phyloP scores from a whole-genome alignment of 2,329 filamentous ascomycete species.

The Penicillium sp. region DNA sequence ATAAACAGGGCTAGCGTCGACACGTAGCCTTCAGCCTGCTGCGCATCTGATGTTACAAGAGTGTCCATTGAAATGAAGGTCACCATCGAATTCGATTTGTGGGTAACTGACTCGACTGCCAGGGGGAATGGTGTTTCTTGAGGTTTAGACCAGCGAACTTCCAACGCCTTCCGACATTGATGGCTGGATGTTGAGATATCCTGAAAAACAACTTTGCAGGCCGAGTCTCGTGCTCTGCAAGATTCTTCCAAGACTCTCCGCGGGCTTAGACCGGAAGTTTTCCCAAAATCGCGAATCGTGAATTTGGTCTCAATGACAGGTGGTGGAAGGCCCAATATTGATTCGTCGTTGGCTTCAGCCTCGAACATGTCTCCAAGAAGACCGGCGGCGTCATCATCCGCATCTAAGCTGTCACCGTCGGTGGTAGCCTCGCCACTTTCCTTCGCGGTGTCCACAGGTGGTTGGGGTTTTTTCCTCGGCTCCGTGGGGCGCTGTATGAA shows the following conservation, averaged over 20 bases:
- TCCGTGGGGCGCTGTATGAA: conserved; percentile 25
- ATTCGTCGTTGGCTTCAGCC: conserved; percentile 35
- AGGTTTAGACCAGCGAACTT: conserved; percentile 71
- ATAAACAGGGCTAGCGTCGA: conserved; percentile 77
- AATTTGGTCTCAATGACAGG: conserved; percentile 34
- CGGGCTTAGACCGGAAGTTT: conserved; percentile 70
- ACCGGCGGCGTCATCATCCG: conserved; percentile 31
- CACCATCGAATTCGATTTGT: conserved; percentile 40
- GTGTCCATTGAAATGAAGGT: conserved; percentile 66
- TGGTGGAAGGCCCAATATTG: conserved; percentile 37
- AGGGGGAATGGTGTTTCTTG: conserved; percentile 50
- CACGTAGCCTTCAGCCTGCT: conserved; percentile 82
- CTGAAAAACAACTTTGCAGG: conserved; percentile 59
- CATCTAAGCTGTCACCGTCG: conserved; percentile 16
- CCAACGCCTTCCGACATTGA: conserved; percentile 68
- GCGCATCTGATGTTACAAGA: conserved; percentile 65
- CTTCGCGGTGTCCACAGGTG: conserved; percentile 40
- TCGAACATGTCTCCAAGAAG: conserved; percentile 55
- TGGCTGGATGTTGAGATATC: conserved; percentile 68
- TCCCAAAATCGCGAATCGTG: conserved; percentile 74
- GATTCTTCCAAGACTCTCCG: conserved; percentile 74
- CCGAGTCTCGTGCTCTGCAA: conserved; percentile 65
- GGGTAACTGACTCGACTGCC: conserved; percentile 38
- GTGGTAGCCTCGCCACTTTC: conserved; percentile 9
- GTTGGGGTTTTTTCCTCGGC: conserved; percentile 18